Percentiles rank a stretch among this genome's conserved stretches.
Evolutionary conservation across 768 basidiomycete species (phyloP).

Genomic region (Auricularia heimuer): DNA sequence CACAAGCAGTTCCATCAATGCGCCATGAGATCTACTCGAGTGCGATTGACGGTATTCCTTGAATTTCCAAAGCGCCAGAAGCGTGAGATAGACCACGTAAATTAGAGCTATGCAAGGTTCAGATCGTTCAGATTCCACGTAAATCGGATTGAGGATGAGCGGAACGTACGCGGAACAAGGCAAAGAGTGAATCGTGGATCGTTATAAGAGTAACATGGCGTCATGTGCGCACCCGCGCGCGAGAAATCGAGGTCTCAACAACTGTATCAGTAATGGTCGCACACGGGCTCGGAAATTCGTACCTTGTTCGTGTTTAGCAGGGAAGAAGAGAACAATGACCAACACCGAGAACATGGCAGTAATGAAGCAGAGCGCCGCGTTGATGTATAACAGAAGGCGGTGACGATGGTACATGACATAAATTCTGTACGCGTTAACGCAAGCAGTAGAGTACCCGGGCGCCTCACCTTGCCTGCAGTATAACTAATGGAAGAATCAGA

Average conservation of each 20-base stretch:
- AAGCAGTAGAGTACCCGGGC: neutral
- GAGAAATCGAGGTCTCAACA: neutral
- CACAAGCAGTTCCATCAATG: neutral
- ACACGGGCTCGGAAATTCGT: neutral
- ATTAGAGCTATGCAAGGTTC: neutral
- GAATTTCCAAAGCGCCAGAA: neutral
- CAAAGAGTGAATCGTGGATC: neutral
- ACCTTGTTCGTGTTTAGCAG: neutral
- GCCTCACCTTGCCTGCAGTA: neutral
- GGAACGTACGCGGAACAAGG: neutral
- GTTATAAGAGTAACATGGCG: neutral
- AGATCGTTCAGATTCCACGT: neutral
- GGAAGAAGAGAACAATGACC: neutral
- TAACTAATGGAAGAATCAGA: neutral
- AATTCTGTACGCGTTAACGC: neutral
- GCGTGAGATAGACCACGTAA: neutral
- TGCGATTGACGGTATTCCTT: neutral
- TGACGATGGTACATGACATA: neutral
- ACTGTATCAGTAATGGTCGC: neutral
- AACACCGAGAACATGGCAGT: neutral
- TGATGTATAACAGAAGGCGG: neutral
- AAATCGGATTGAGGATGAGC: neutral
- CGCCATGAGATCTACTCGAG: neutral
- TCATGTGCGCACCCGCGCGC: too few species aligned
- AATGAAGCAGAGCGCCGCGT: neutral